Percentiles rank a stretch among this genome's conserved stretches.
Conservation (phyloP, 2,329 filamentous ascomycete genomes). For the Aurifilum marmelostoma region DNA sequence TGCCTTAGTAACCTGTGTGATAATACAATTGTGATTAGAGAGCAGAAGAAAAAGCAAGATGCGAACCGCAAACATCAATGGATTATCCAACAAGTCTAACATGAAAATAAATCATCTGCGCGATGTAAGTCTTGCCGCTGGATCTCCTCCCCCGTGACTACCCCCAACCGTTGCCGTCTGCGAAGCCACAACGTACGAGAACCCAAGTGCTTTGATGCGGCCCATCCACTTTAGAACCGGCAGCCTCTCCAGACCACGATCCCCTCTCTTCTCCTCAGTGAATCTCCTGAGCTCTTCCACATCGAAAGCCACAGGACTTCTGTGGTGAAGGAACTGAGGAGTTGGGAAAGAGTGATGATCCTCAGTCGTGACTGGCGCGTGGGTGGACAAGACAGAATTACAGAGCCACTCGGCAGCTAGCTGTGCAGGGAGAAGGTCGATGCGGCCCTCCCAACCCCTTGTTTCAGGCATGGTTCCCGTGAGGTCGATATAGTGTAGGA, state of each 20-base stretch:
- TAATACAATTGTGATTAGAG: too few species aligned
- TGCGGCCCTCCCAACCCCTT: conserved; percentile 8
- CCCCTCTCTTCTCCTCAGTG: not conserved
- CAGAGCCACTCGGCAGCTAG: conserved; percentile 2
- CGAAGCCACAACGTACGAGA: conserved; percentile 30
- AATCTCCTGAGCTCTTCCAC: not conserved
- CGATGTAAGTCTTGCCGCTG: not conserved
- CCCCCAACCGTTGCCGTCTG: not conserved
- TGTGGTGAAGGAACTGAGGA: not conserved
- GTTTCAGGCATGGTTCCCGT: not conserved
- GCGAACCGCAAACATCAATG: too few species aligned
- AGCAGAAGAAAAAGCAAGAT: too few species aligned
- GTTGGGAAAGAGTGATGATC: not conserved
- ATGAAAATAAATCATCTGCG: not conserved
- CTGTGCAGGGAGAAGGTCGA: not conserved
- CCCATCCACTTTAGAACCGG: conserved; percentile 31
- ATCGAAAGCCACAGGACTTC: not conserved
- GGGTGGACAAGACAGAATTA: not conserved
- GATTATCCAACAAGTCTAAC: not conserved
- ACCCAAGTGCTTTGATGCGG: conserved; percentile 29
- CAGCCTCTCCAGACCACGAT: conserved; percentile 20
- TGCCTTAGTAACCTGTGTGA: too few species aligned
- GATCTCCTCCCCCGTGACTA: not conserved
- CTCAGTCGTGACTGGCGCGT: not conserved
- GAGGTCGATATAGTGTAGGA: not conserved